Evolutionary conservation across 1,139 yeast genomes (phyloP), one percentile per base, ranked within the genome.

Genomic region (Hansenula lynferdii): DNA sequence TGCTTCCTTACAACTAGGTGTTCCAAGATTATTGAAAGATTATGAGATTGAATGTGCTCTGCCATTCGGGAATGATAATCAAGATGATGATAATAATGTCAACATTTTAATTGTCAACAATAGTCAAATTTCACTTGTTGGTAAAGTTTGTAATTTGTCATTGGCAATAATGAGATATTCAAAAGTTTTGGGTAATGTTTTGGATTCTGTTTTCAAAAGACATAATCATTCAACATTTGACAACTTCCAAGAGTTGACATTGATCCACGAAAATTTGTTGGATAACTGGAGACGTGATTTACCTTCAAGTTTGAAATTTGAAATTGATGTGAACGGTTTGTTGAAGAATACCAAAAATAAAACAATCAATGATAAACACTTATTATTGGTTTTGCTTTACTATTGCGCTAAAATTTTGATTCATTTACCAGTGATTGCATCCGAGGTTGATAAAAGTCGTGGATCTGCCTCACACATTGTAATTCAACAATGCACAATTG

Each of bases 1-100:
- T 56, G 70, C 87, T 18, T 77, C 92, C 2, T 72, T 85, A 43
- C 80, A 78, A 42, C 63, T 87, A 36, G 97, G 97, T 34, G 86
- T 86, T 22, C 95, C 96, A 6, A 66, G 95, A 46, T 61, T 86
- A 37, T 61, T 87, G 30, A 82, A 83, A 53, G 95, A 85, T 57
- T 76, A 77, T 52, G 95, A 85, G 56, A 78, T 86, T 37, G 95
- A 86, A 58, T 86, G 96, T 66, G 90, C 92, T 1, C 62, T 84
- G 53, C 96, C 96, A 1, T 75, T 83, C 35, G 70, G 82, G 21
- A 77, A 82, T 38, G 80, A 77, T 45, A 72, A 70, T 39, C 53
- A 48, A 8, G 58, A 53, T 34, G 56, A 60, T 34, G 67, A 64
- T 35, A 72, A 69, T 39, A 72, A 75, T 47, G 77, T 72, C 34